Evolutionary conservation across 345 rosid species (phyloP).

Genomic region (Excoecaria agallocha): DNA sequence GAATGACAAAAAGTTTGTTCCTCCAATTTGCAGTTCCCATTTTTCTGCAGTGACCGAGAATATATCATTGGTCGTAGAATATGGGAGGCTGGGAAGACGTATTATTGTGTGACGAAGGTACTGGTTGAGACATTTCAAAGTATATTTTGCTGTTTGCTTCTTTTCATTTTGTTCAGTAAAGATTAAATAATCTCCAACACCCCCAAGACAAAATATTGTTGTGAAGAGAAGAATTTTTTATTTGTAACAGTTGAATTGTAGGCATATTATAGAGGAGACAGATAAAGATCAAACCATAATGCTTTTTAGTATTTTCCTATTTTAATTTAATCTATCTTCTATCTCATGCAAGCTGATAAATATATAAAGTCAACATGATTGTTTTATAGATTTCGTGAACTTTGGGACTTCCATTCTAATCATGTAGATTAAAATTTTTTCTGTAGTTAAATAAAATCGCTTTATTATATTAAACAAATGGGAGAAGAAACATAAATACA

Average conservation of each 20-base stretch:
- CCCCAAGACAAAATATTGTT: not conserved
- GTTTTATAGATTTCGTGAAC: not conserved
- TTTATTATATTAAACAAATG: not conserved
- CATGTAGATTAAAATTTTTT: not conserved
- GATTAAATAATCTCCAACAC: not conserved
- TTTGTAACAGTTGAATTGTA: not conserved
- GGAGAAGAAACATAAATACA: not conserved
- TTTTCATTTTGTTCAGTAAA: not conserved
- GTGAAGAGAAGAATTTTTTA: not conserved
- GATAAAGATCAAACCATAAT: not conserved
- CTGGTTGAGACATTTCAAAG: slow-evolving; percentile 1
- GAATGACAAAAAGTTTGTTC: slow-evolving; percentile 8
- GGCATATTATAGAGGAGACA: not conserved
- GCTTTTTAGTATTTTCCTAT: not conserved
- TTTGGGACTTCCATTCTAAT: not conserved
- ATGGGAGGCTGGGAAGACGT: slow-evolving; percentile 82
- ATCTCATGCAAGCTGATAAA: not conserved
- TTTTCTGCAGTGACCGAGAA: slow-evolving; percentile 95
- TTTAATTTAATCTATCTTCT: not conserved
- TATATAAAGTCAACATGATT: no score
- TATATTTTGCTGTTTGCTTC: not conserved
- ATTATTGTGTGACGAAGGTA: slow-evolving; percentile 91
- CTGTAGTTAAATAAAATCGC: not conserved
- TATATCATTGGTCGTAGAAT: slow-evolving; percentile 84
- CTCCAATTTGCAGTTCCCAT: slow-evolving; percentile 71